phyloP scores from a whole-genome alignment of 2,329 filamentous ascomycete species.

The Beauveria asiatica region DNA sequence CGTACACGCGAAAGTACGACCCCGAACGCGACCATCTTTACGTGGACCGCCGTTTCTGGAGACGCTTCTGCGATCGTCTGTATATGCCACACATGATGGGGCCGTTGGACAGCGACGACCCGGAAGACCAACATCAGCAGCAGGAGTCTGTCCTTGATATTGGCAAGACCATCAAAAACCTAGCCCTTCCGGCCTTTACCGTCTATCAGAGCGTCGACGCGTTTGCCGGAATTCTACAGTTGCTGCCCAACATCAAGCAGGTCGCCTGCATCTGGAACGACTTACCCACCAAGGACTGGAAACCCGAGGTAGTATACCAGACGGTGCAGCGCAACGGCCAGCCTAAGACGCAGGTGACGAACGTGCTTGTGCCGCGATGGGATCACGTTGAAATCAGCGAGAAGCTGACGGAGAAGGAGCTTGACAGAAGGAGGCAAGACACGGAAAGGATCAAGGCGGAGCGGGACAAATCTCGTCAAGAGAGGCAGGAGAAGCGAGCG shows the following conservation, averaged over 20 bases:
- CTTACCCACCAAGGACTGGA: conserved; percentile 11
- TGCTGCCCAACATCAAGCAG: conserved; percentile 14
- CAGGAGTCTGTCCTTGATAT: neutral
- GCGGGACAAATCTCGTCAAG: neutral
- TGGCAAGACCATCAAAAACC: conserved; percentile 13
- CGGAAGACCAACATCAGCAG: neutral
- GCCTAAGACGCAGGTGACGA: neutral
- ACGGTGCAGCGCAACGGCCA: neutral
- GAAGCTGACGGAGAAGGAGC: neutral
- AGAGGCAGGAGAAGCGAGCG: neutral
- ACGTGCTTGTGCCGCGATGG: conserved; percentile 5
- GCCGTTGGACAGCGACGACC: neutral
- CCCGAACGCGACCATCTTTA: conserved; percentile 3
- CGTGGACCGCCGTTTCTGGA: conserved; percentile 7
- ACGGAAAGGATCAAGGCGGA: conserved; percentile 5
- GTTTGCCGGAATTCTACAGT: conserved; percentile 12
- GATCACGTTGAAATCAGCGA: conserved; percentile 1
- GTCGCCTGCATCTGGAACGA: conserved; percentile 19
- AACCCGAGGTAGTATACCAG: neutral
- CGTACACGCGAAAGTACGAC: conserved; percentile 1
- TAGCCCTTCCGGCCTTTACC: conserved; percentile 20
- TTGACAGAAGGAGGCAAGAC: neutral
- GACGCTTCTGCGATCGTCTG: conserved; percentile 4
- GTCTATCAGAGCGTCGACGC: conserved; percentile 18
- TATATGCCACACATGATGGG: neutral